Conservation (phyloP, 805 yeast genomes). For the Blastobotrys americana region DNA sequence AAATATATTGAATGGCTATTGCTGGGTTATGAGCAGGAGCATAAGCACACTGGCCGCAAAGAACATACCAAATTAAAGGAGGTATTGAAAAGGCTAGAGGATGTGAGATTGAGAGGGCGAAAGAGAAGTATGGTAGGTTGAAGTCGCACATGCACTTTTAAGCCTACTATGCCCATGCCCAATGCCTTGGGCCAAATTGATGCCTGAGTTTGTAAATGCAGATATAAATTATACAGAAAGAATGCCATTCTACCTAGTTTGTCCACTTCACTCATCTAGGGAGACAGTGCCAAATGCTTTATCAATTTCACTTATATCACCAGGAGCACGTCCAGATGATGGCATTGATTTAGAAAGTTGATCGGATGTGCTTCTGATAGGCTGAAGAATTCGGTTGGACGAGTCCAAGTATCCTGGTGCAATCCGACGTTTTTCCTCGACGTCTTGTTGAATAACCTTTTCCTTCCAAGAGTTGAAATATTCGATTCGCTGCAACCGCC, state of each 20-base stretch:
- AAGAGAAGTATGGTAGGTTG: constrained; percentile 91
- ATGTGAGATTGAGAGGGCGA: constrained; percentile 85
- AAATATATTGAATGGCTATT: constrained; percentile 63
- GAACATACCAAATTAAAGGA: constrained; percentile 37
- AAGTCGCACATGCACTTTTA: too few species aligned
- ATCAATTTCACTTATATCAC: constrained; percentile 19
- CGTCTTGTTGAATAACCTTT: constrained; percentile 17
- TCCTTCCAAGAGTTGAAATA: constrained; percentile 32
- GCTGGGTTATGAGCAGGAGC: constrained; percentile 48
- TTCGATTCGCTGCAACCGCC: constrained; percentile 24
- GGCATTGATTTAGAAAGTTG: not conserved
- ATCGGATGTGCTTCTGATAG: constrained; percentile 8
- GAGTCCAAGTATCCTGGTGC: constrained; percentile 41
- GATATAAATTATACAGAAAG: not conserved
- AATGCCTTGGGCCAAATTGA: not conserved
- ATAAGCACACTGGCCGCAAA: constrained; percentile 13
- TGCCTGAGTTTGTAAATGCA: not conserved
- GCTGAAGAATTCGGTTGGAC: constrained; percentile 23
- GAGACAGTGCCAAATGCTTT: constrained; percentile 23
- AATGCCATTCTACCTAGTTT: not conserved
- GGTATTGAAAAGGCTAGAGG: constrained; percentile 59
- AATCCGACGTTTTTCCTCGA: constrained; percentile 25
- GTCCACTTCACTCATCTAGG: constrained; percentile 1
- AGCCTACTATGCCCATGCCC: too few species aligned
- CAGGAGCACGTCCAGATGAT: too few species aligned